These are phyloP conservation scores for Vaccinium darrowii DNA, from an alignment of 148 eudicot species.

Conservation along the genomic window DNA sequence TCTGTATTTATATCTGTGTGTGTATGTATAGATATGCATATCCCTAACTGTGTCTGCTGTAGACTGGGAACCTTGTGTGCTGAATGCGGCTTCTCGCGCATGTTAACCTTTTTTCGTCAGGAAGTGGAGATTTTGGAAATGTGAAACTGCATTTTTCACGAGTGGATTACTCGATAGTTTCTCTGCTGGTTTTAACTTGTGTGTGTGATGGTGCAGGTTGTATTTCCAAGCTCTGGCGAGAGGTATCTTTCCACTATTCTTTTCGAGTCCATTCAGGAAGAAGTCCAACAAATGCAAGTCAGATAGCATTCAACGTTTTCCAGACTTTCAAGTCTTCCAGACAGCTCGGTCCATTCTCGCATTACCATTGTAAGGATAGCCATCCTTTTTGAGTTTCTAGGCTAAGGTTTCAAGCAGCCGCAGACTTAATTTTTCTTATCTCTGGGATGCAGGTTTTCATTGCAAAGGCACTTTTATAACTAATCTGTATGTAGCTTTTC, in stretches of 20 bases:
- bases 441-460: not conserved
- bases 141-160: not conserved
- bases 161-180: not conserved
- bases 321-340: not conserved
- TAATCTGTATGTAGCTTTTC: not conserved
- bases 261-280: conserved; percentile 45
- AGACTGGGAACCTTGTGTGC: not conserved
- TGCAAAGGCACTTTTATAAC: not conserved
- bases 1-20: not conserved
- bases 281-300: conserved; percentile 38
- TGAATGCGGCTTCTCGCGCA: not conserved
- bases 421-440: not conserved
- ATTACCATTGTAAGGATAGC: not conserved
- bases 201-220: conserved; percentile 40
- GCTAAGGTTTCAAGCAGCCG: not conserved
- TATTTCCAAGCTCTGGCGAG: conserved; percentile 81
- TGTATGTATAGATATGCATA: not conserved
- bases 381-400: not conserved
- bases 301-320: conserved; percentile 11
- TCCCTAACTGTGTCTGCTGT: not conserved
- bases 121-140: not conserved
- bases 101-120: not conserved
- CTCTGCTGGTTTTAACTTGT: not conserved
- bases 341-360: not conserved
- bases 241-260: conserved; percentile 60